A percentile compares a stretch with the other conserved stretches of the same genome.
Evolutionary conservation across 352 stramenopile species (phyloP).

Genomic region (Globisporangium apiculatum): DNA sequence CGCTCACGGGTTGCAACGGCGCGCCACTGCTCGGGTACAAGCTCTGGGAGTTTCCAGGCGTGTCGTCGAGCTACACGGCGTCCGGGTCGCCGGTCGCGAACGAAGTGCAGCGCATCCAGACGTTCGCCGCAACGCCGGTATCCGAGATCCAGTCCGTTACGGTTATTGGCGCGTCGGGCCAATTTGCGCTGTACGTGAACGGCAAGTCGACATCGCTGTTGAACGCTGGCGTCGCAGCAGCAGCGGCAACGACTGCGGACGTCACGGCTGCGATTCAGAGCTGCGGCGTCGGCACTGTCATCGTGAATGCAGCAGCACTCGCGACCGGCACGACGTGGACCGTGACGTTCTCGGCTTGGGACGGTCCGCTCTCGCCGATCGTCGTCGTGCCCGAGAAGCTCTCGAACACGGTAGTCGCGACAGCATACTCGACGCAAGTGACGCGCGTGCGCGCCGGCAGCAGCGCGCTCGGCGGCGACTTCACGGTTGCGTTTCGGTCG

Average conservation of each 20-base stretch:
- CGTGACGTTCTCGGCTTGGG: conserved; percentile 51
- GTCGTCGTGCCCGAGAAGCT: conserved; percentile 52
- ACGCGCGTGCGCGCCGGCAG: conserved; percentile 32
- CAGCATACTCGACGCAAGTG: conserved; percentile 44
- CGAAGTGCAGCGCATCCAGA: conserved; percentile 90
- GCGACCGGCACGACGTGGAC: conserved; percentile 55
- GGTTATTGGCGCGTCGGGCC: conserved; percentile 46
- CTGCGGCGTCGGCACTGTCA: conserved; percentile 48
- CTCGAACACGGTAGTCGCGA: conserved; percentile 37
- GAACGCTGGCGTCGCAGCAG: conserved; percentile 19
- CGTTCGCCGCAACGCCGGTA: conserved; percentile 45
- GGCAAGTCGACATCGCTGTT: conserved; percentile 43
- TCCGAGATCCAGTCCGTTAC: conserved; percentile 74
- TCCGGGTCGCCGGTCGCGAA: conserved; percentile 71
- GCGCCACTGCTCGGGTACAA: conserved; percentile 88
- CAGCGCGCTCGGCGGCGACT: conserved; percentile 62
- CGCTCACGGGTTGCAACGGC: conserved; percentile 66
- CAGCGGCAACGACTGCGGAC: conserved; percentile 22
- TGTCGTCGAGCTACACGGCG: conserved; percentile 61
- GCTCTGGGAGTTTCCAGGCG: conserved; percentile 89
- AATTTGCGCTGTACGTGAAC: conserved; percentile 74
- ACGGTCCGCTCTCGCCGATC: conserved; percentile 40
- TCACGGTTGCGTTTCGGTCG: conserved; percentile 73
- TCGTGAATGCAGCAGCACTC: conserved; percentile 26
- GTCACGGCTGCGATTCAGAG: conserved; percentile 49